phyloP scores from a whole-genome alignment of 768 basidiomycete genomes.

The Tephrocybe sp. region DNA sequence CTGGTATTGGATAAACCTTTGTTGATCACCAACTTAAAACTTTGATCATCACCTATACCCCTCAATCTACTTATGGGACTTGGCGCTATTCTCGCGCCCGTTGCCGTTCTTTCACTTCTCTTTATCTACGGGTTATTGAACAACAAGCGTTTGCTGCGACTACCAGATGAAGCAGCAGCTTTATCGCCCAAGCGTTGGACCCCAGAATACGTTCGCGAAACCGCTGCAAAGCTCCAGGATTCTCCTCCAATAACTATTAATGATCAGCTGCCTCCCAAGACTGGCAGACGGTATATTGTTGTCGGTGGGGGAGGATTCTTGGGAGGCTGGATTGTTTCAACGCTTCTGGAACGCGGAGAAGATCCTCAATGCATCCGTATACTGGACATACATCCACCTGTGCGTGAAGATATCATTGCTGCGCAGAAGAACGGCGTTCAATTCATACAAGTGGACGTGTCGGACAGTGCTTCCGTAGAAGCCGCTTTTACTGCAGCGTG shows the following conservation, averaged over 20 bases:
- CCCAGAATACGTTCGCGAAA: conserved; percentile 34
- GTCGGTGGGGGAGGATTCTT: conserved; percentile 76
- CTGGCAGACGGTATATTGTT: conserved; percentile 73
- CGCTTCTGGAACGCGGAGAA: conserved; percentile 69
- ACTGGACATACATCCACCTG: conserved; percentile 63
- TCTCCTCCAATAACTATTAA: conserved; percentile 32
- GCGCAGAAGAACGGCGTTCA: conserved; percentile 51
- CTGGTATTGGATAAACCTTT: background rate
- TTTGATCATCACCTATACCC: no score
- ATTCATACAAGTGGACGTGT: conserved; percentile 59
- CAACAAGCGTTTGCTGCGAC: conserved; percentile 47
- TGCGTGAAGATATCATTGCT: conserved; percentile 51
- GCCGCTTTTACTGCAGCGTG: conserved; percentile 66
- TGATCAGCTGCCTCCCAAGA: conserved; percentile 59
- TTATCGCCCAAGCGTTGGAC: conserved; percentile 55
- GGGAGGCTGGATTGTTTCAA: conserved; percentile 74
- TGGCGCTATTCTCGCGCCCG: background rate
- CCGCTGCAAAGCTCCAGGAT: conserved; percentile 35
- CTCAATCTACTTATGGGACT: conserved; percentile 6
- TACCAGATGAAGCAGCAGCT: conserved; percentile 44
- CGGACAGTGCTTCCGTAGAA: conserved; percentile 49
- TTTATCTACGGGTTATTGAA: conserved; percentile 40
- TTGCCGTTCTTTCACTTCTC: conserved; percentile 12
- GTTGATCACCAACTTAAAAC: no score
- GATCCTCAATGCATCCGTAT: conserved; percentile 62